Conservation (phyloP, 257 asterid genomes). For the Voacanga thouarsii region DNA sequence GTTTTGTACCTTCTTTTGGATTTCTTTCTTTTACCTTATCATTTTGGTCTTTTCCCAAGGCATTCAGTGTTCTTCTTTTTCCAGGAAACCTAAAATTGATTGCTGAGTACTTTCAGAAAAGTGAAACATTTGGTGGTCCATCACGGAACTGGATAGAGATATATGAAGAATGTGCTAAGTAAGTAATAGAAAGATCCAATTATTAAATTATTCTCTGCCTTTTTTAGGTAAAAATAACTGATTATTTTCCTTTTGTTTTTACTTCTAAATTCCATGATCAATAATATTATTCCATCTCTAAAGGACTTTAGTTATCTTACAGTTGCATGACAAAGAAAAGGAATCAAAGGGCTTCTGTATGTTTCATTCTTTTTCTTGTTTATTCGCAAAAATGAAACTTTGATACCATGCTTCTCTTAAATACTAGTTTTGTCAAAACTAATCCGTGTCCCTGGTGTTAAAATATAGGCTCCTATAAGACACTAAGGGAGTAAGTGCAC, state of each 20-base stretch:
- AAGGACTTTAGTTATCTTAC: neutral
- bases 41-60: neutral
- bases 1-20: neutral
- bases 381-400: neutral
- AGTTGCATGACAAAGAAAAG: neutral
- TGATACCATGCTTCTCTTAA: neutral
- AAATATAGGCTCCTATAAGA: too few relatives aligned
- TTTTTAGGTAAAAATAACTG: neutral
- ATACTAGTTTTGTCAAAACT: too few relatives aligned
- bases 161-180: constrained; percentile 98
- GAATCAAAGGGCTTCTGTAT: neutral
- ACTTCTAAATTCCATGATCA: neutral
- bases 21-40: neutral
- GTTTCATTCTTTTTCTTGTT: neutral
- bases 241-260: neutral
- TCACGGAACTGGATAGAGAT: constrained; percentile 95
- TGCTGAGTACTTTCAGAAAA: constrained; percentile 87
- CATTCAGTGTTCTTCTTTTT: constrained; percentile 15
- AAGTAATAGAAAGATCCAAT: constrained; percentile 24
- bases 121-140: constrained; percentile 94
- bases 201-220: neutral
- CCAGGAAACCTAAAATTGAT: constrained; percentile 82
- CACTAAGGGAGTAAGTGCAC: too few relatives aligned
- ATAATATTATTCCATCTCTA: neutral
- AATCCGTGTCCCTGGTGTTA: too few relatives aligned